phyloP scores from a whole-genome alignment of 208 protist species.

The Crithidia thermophila region DNA sequence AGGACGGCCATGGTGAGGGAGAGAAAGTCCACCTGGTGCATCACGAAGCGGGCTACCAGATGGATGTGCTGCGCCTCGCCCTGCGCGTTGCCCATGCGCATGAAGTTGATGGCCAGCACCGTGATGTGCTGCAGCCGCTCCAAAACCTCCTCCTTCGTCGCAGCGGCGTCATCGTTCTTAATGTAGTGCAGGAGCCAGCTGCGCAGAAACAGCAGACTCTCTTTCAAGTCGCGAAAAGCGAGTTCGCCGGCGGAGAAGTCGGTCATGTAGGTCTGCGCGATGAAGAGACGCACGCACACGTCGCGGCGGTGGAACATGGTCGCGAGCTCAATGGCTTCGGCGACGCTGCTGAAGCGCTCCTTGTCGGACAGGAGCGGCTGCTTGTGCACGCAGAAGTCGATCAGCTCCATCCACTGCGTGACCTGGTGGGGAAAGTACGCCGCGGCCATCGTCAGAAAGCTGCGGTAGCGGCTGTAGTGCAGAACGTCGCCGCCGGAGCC shows the following conservation, averaged over 20 bases:
- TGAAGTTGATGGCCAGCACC: constrained; percentile 79
- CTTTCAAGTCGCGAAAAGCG: constrained; percentile 54
- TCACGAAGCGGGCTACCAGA: constrained; percentile 75
- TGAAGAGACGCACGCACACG: constrained; percentile 36
- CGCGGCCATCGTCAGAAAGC: constrained; percentile 59
- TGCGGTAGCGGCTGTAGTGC: constrained; percentile 54
- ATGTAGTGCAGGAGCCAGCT: constrained; percentile 51
- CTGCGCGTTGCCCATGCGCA: constrained; percentile 66
- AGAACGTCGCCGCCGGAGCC: constrained; percentile 44
- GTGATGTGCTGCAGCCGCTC: constrained; percentile 60
- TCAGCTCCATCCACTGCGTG: constrained; percentile 40
- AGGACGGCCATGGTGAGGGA: constrained; percentile 73
- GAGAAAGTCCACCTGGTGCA: constrained; percentile 84
- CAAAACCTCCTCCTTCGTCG: constrained; percentile 24
- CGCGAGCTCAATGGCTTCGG: constrained; percentile 33
- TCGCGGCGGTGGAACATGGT: constrained; percentile 26
- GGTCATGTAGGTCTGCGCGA: constrained; percentile 27
- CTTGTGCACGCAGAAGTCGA: constrained; percentile 42
- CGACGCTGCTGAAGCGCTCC: constrained; percentile 31
- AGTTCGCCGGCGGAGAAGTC: constrained; percentile 26
- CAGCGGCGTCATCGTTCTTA: constrained; percentile 15
- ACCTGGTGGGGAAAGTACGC: constrained; percentile 67
- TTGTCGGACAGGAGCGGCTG: constrained; percentile 31
- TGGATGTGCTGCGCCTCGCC: constrained; percentile 46
- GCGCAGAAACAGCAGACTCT: constrained; percentile 42